Percentiles rank a stretch among this genome's conserved stretches.
phyloP scores from a whole-genome alignment of 2,329 filamentous ascomycete genomes.

The Paraphoma sp. region DNA sequence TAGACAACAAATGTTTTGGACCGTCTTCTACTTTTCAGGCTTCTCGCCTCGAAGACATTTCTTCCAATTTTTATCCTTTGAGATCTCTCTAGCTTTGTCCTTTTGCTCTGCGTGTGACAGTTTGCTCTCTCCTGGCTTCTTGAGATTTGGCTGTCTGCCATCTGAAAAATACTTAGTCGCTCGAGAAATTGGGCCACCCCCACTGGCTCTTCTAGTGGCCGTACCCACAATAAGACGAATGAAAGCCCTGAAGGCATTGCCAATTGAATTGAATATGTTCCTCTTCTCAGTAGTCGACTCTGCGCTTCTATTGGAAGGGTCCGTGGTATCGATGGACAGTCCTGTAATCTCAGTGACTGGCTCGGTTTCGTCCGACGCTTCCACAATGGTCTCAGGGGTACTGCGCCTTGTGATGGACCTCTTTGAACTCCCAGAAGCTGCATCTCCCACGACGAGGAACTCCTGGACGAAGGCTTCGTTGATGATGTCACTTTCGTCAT shows the following conservation, averaged over 20 bases:
- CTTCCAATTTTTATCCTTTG: constrained; percentile 13
- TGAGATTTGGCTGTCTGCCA: constrained; percentile 7
- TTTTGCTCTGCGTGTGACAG: constrained; percentile 6
- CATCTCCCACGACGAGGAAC: constrained; percentile 8
- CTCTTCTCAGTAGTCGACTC: constrained; percentile 3
- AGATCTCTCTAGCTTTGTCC: constrained; percentile 10
- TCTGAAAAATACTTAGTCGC: constrained; percentile 10
- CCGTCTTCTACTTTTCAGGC: constrained; percentile 5
- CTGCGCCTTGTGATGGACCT: constrained; percentile 5
- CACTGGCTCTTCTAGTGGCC: constrained; percentile 1
- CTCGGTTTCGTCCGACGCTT: no score
- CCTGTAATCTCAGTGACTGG: no score
- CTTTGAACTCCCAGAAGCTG: constrained; percentile 8
- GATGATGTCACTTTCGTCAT: constrained; percentile 6
- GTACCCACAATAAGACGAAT: neutral
- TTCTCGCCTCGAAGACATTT: constrained; percentile 11
- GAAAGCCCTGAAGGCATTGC: constrained; percentile 1
- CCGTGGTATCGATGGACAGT: no score
- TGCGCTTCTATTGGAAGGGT: neutral
- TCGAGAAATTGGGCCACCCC: constrained; percentile 2
- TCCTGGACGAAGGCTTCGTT: constrained; percentile 10
- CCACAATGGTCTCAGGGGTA: neutral
- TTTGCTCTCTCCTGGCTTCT: constrained; percentile 11
- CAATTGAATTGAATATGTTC: constrained; percentile 1
- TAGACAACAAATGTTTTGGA: neutral